These are phyloP conservation scores for Scolecobasidium constrictum DNA, from an alignment of 2,329 filamentous ascomycete genomes.

Conservation along the genomic window DNA sequence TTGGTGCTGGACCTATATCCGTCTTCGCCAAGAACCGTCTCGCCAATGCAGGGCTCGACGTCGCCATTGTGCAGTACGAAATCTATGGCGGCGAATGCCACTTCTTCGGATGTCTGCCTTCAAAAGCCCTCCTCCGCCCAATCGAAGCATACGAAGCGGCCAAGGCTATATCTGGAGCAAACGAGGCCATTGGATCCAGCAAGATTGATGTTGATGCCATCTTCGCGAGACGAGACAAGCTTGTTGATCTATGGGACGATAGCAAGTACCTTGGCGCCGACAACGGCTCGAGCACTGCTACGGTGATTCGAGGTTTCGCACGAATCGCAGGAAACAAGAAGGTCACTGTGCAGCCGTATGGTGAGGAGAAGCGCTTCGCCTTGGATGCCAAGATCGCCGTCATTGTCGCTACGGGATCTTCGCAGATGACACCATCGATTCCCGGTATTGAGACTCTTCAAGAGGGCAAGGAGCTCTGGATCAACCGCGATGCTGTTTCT, in stretches of 20 bases:
- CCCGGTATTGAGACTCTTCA: constrained; percentile 7
- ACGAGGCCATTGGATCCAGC: constrained; percentile 4
- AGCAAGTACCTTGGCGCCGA: not conserved
- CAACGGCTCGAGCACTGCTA: not conserved
- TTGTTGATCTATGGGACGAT: constrained; percentile 4
- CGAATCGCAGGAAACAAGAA: constrained; percentile 9
- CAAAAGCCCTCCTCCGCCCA: constrained; percentile 12
- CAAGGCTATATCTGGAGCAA: constrained; percentile 10
- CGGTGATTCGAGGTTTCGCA: constrained; percentile 9
- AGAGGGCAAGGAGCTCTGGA: constrained; percentile 10
- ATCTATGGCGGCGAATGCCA: constrained; percentile 13
- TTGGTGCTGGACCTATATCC: not conserved
- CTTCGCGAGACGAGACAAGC: constrained; percentile 10
- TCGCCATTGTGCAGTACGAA: constrained; percentile 7
- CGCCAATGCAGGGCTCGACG: constrained; percentile 5
- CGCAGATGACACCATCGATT: constrained; percentile 7
- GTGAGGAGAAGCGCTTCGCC: not conserved
- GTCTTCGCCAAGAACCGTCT: not conserved
- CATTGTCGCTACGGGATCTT: constrained; percentile 9
- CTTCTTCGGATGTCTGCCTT: constrained; percentile 11
- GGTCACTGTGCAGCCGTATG: constrained; percentile 10
- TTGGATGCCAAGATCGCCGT: constrained; percentile 9
- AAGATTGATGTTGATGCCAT: constrained; percentile 11
- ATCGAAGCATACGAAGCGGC: constrained; percentile 12
- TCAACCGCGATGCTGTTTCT: constrained; percentile 8